Conservation (phyloP, 2,329 filamentous ascomycete genomes). For the Chaetothyriales sp. region DNA sequence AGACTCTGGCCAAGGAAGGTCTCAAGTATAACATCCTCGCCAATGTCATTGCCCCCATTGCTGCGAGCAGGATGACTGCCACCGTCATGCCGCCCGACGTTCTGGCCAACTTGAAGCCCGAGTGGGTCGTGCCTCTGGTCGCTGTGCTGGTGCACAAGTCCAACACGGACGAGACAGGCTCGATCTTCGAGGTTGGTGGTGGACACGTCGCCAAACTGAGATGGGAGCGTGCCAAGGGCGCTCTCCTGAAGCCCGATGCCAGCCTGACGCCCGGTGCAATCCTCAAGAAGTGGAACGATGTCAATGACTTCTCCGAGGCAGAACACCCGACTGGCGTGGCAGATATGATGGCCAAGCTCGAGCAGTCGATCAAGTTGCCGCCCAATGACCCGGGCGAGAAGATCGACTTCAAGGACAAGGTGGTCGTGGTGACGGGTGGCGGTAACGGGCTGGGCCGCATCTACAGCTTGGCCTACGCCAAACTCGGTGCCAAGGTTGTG, state of each 20-base stretch:
- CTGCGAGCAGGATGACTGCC: constrained; percentile 87
- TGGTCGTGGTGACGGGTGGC: constrained; percentile 74
- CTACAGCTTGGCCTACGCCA: constrained; percentile 77
- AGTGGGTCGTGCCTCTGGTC: constrained; percentile 89
- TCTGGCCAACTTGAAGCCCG: constrained; percentile 68
- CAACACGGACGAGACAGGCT: constrained; percentile 67
- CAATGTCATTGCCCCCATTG: constrained; percentile 92
- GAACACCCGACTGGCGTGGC: constrained; percentile 72
- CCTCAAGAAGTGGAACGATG: constrained; percentile 74
- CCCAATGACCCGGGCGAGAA: constrained; percentile 57
- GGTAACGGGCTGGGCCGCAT: constrained; percentile 82
- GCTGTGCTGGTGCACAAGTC: constrained; percentile 74
- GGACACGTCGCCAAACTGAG: constrained; percentile 84
- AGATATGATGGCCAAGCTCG: constrained; percentile 74
- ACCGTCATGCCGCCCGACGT: constrained; percentile 93
- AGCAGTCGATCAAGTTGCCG: constrained; percentile 60
- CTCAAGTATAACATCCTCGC: constrained; percentile 92
- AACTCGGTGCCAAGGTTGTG: constrained; percentile 68
- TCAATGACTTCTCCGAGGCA: constrained; percentile 71
- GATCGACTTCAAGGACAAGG: constrained; percentile 68
- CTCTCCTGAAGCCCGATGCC: constrained; percentile 75
- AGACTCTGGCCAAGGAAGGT: constrained; percentile 95
- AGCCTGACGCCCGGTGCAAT: constrained; percentile 77
- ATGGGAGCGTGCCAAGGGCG: constrained; percentile 86
- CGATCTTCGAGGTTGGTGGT: constrained; percentile 86